Base-by-base conservation (phyloP, 257 asterid genomes). In the Rhazya stricta region DNA sequence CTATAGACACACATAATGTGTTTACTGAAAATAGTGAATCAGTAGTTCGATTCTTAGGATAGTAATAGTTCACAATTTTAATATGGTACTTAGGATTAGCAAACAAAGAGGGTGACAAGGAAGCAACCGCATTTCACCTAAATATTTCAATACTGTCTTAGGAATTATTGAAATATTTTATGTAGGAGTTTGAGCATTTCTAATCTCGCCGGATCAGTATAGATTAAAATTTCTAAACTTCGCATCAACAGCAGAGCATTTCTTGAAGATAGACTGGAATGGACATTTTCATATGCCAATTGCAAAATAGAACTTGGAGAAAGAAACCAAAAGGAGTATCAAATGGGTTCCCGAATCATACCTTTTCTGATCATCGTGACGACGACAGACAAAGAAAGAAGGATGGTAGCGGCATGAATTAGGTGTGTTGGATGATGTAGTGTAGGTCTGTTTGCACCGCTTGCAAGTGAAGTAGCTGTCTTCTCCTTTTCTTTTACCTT, bases 331-430 rank as follows among this genome's bases (percentile, higher is more conserved):
- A 36, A 43, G 30, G n/a, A 51, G 23, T 1, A 25, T 6, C n/a
- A 5, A 27, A n/a, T 29, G 1, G 29, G 37, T 16, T 48, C 4
- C 4, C 21, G 21, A 70, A 25, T 5, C 19, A 34, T 73, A 92
- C 98, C 98, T 89, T 82, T 85, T 89, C 89, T 91, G 98, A 86
- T 91, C 96, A 75, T 89, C 96, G 85, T 94, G 98, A 79, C 97
- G 98, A 79, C 98, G 98, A 83, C 97, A 90, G 29, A 94, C 97
- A 85, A 89, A 90, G 83, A 94, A 89, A 1, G 96, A 89, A 77
- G 97, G 97, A 71, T 91, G 97, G 78, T 83, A 94, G 29, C 93
- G 91, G 85, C 98, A 94, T n/a, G 96, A 84, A 21, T 79, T 75
- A 4, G 86, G 46, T 71, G 77, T 63, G 81, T 93, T 93, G 46